Conservation (phyloP, 352 stramenopile genomes). For the Saprolegnia parasitica region DNA sequence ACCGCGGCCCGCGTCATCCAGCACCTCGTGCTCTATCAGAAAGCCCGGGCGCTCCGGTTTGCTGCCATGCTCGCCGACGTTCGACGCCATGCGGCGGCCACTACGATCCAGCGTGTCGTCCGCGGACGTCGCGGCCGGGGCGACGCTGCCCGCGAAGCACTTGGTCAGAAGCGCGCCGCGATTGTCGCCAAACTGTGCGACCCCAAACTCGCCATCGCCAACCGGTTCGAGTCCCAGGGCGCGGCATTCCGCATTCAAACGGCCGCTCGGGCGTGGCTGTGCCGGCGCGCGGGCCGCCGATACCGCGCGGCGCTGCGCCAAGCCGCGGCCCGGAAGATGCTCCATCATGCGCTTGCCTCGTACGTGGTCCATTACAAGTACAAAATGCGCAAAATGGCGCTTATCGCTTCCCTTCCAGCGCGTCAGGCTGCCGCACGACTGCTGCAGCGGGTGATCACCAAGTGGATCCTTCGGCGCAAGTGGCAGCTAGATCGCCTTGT, state of each 20-base stretch:
- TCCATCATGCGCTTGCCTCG: background rate
- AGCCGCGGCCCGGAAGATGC: background rate
- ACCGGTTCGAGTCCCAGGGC: slow-evolving; percentile 23
- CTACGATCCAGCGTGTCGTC: background rate
- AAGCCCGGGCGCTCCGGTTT: background rate
- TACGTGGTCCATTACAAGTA: background rate
- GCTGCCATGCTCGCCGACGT: slow-evolving; percentile 22
- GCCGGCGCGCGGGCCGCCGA: background rate
- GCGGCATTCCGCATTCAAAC: slow-evolving; percentile 26
- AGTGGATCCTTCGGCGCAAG: slow-evolving; percentile 23
- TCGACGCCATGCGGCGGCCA: background rate
- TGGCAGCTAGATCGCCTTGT: slow-evolving; percentile 17
- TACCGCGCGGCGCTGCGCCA: background rate
- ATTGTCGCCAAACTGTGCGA: slow-evolving; percentile 10
- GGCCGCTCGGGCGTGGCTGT: background rate
- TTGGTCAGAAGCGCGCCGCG: background rate
- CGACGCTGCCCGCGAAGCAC: background rate
- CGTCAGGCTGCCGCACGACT: background rate
- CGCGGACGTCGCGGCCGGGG: slow-evolving; percentile 6
- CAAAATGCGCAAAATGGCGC: background rate
- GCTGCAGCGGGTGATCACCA: slow-evolving; percentile 2
- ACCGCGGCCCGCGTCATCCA: slow-evolving; percentile 16
- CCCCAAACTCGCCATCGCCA: slow-evolving; percentile 10
- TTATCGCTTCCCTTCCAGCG: background rate
- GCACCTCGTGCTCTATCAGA: slow-evolving; percentile 13